Percentiles rank a stretch among this genome's conserved stretches.
These are phyloP conservation scores for Rhododendron molle DNA, from an alignment of 148 eudicot genomes.

Conservation along the genomic window DNA sequence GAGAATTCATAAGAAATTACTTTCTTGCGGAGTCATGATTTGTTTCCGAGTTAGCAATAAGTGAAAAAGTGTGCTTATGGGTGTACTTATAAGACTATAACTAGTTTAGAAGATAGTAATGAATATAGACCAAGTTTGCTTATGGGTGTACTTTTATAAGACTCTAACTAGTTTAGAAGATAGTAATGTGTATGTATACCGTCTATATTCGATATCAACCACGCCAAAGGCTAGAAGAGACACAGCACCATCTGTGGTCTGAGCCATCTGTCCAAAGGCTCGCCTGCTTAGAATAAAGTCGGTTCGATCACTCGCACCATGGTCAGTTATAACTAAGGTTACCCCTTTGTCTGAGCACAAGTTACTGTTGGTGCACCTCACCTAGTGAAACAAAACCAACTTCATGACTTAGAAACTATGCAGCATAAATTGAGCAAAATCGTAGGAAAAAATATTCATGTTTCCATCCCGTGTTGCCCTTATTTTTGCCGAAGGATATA, in stretches of 20 bases:
- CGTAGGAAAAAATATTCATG: background rate
- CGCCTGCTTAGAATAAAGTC: slow-evolving; percentile 60
- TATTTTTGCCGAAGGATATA: no score
- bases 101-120: background rate
- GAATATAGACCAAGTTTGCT: slow-evolving; percentile 11
- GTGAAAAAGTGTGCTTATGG: no score
- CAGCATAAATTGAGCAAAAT: background rate
- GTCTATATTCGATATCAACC: slow-evolving; percentile 63
- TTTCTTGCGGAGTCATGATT: no score
- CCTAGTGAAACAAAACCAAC: slow-evolving; percentile 23
- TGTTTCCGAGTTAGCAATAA: no score
- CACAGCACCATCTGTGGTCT: slow-evolving; percentile 46
- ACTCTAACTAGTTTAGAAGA: background rate
- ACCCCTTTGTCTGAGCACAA: slow-evolving; percentile 68
- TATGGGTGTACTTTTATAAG: no score
- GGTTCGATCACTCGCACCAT: slow-evolving; percentile 46
- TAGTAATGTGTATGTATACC: slow-evolving; percentile 30
- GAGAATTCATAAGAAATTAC: no score
- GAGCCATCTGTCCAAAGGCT: slow-evolving; percentile 66
- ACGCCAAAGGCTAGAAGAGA: slow-evolving; percentile 49
- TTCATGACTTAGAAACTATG: background rate
- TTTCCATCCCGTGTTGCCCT: background rate
- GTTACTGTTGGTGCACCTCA: slow-evolving; percentile 52
- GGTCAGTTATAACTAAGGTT: slow-evolving; percentile 60
- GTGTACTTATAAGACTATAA: no score